Evolutionary conservation across 192 early-diverging fungal species (phyloP).

Genomic region (Coemansia pectinata): DNA sequence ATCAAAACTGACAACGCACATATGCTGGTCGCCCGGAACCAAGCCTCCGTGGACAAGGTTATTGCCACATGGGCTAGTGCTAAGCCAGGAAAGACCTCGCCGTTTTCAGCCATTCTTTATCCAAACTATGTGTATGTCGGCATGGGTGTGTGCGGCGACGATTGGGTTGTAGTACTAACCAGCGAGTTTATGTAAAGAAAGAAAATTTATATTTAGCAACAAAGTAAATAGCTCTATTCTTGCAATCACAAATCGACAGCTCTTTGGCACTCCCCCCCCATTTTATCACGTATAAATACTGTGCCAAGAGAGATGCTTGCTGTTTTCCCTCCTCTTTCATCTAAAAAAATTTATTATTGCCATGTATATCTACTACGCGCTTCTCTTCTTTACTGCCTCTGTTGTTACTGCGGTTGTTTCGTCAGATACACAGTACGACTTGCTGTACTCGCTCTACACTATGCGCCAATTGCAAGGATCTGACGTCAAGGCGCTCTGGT

Average conservation of each 20-base stretch:
- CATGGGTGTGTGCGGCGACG: slow-evolving; percentile 8
- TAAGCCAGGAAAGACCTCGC: neutral
- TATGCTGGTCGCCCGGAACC: neutral
- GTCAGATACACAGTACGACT: slow-evolving; percentile 17
- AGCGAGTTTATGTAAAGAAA: slow-evolving; percentile 12
- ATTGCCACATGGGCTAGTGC: neutral
- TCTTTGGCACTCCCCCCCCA: neutral
- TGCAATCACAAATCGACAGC: neutral
- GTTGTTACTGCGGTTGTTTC: neutral
- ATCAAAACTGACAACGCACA: neutral
- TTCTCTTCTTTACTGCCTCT: neutral
- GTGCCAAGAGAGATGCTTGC: neutral
- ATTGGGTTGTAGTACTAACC: slow-evolving; percentile 13
- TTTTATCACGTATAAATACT: neutral
- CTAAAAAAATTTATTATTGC: neutral
- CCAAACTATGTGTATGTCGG: slow-evolving; percentile 10
- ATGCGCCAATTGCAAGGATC: slow-evolving; percentile 5
- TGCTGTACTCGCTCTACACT: neutral
- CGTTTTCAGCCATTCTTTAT: slow-evolving; percentile 1
- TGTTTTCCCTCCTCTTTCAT: neutral
- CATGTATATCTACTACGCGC: neutral
- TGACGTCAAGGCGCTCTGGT: slow-evolving; percentile 1
- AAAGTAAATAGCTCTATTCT: neutral
- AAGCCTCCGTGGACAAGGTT: neutral
- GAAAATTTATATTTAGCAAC: neutral